A percentile compares a stretch with the other conserved stretches of the same genome.
These are phyloP conservation scores for Bombardia bombarda DNA, from an alignment of 495 filamentous ascomycete genomes.

Conservation along the genomic window DNA sequence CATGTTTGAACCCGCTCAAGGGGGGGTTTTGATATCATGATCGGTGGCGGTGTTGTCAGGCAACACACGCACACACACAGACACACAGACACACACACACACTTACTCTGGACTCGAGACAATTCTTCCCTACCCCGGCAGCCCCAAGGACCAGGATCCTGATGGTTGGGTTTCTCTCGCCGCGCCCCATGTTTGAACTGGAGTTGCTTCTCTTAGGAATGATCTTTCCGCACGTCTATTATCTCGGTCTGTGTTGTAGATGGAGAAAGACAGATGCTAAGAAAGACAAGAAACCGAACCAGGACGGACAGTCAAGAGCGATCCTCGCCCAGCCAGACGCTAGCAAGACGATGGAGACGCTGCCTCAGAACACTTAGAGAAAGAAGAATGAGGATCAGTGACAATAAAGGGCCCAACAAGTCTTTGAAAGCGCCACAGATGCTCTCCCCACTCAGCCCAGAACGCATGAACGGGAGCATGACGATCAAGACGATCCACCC, in stretches of 20 bases:
- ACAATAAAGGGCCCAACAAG: slow-evolving; percentile 2
- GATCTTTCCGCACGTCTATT: too few relatives aligned
- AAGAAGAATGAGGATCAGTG: slow-evolving; percentile 1
- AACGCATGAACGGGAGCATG: neutral
- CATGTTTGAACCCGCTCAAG: neutral
- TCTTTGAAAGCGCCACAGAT: neutral
- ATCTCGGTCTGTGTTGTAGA: neutral
- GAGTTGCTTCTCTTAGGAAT: neutral
- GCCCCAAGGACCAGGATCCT: slow-evolving; percentile 18
- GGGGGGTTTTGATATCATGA: neutral
- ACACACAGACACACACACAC: too few relatives aligned
- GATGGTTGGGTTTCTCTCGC: slow-evolving; percentile 10
- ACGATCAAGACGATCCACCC: neutral
- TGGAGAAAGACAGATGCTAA: too few relatives aligned
- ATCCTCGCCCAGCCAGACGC: slow-evolving; percentile 7
- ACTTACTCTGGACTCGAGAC: slow-evolving; percentile 19
- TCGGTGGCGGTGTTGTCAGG: too few relatives aligned
- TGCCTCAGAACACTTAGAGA: neutral
- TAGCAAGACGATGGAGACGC: slow-evolving; percentile 5
- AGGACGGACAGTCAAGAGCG: neutral
- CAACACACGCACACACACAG: too few relatives aligned
- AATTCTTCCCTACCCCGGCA: slow-evolving; percentile 19
- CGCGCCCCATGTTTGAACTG: slow-evolving; percentile 6
- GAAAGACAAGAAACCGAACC: neutral
- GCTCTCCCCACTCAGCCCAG: neutral